Evolutionary conservation across 352 stramenopile species (phyloP).

Genomic region (Globisporangium nagaii): DNA sequence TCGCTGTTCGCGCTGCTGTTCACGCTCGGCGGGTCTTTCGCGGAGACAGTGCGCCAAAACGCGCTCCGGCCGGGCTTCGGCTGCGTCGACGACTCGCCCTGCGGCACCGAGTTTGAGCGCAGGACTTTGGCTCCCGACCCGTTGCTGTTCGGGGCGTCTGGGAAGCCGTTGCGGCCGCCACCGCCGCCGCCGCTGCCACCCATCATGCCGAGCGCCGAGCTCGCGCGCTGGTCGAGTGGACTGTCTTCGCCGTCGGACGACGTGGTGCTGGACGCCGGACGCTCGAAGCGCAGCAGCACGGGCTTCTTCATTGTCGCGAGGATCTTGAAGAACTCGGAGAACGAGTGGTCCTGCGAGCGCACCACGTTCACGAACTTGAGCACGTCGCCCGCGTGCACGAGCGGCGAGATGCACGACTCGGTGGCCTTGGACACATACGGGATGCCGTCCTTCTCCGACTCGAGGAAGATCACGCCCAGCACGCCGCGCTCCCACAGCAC

Average conservation of each 20-base stretch:
- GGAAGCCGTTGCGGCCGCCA: conserved; percentile 23
- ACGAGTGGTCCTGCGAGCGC: conserved; percentile 82
- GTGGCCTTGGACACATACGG: conserved; percentile 85
- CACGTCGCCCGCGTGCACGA: conserved; percentile 64
- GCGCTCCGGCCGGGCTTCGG: conserved; percentile 30
- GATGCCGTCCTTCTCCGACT: conserved; percentile 81
- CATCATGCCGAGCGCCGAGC: conserved; percentile 25
- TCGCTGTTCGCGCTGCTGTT: background rate
- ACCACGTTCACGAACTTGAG: conserved; percentile 85
- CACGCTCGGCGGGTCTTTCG: conserved; percentile 29
- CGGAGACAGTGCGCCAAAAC: conserved; percentile 49
- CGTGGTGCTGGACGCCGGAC: conserved; percentile 35
- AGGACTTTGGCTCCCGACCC: conserved; percentile 30
- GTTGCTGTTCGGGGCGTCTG: conserved; percentile 21
- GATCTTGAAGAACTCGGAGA: conserved; percentile 88
- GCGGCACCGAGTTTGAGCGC: conserved; percentile 53
- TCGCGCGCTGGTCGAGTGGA: conserved; percentile 39
- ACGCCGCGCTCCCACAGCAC: conserved; percentile 84
- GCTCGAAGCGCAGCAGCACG: conserved; percentile 79
- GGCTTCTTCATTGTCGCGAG: conserved; percentile 88
- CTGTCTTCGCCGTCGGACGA: conserved; percentile 44
- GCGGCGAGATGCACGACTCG: conserved; percentile 77
- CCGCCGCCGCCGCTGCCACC: too few relatives aligned
- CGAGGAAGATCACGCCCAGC: conserved; percentile 83
- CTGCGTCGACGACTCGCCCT: conserved; percentile 28